These are phyloP conservation scores for Neofusicoccum ribis DNA, from an alignment of 2,329 filamentous ascomycete species.

Conservation along the genomic window DNA sequence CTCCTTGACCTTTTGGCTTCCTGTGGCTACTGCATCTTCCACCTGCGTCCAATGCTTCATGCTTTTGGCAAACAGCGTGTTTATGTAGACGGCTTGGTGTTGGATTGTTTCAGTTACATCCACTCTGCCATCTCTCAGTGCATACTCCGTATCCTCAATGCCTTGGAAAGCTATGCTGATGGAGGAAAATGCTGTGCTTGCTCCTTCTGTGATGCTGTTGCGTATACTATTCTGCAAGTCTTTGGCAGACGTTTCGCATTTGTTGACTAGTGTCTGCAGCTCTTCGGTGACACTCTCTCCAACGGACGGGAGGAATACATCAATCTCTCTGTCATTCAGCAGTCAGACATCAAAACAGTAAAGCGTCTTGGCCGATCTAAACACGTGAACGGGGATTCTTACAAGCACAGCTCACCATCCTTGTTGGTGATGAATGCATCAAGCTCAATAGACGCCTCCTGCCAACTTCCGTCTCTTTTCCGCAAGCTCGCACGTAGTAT, in stretches of 20 bases:
- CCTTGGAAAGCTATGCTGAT: neutral
- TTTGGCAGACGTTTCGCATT: neutral
- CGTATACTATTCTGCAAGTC: neutral
- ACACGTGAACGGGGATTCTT: neutral
- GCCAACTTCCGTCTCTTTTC: neutral
- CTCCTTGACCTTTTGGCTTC: conserved; percentile 3
- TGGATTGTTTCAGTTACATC: neutral
- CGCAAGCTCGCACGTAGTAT: neutral
- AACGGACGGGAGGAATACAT: neutral
- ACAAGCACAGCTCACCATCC: conserved; percentile 3
- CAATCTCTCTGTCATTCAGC: neutral
- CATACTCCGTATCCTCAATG: neutral
- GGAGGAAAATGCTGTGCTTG: neutral
- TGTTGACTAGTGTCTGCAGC: neutral
- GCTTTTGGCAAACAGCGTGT: neutral
- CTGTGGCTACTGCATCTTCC: neutral
- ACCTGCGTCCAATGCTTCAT: neutral
- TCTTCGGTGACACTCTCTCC: neutral
- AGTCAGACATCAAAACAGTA: neutral
- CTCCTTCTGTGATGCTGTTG: neutral
- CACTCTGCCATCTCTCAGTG: neutral
- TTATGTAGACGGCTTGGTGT: conserved; percentile 7
- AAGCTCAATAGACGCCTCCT: neutral
- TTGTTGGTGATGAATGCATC: conserved; percentile 8
- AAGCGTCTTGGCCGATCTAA: neutral